These are phyloP conservation scores for Aureobasidium sp. DNA, from an alignment of 2,329 filamentous ascomycete species.

Conservation along the genomic window DNA sequence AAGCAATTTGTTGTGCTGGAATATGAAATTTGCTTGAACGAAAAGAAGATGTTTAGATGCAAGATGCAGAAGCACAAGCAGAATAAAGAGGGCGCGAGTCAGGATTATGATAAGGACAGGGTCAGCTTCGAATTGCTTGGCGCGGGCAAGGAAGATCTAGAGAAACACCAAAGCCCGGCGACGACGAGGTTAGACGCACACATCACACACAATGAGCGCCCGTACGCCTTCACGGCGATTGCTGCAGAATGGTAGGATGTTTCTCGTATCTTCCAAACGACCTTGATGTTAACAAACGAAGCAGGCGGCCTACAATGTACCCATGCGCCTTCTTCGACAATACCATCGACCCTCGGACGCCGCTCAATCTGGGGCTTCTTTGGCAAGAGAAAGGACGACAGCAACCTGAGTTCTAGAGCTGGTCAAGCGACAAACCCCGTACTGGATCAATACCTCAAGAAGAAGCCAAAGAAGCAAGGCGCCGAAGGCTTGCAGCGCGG, in stretches of 20 bases:
- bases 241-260: slow-evolving; percentile 62
- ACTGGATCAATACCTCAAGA: slow-evolving; percentile 64
- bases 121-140: slow-evolving; percentile 2
- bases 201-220: slow-evolving; percentile 63
- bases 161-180: not conserved
- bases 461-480: slow-evolving; percentile 29
- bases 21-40: not conserved
- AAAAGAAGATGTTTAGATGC: not conserved
- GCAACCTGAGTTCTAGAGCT: not conserved
- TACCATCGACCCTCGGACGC: slow-evolving; percentile 21
- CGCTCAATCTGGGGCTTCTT: slow-evolving; percentile 27
- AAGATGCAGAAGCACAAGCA: not conserved
- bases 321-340: slow-evolving; percentile 22
- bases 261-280: not conserved
- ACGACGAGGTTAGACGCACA: slow-evolving; percentile 9
- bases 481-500: slow-evolving; percentile 37
- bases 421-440: slow-evolving; percentile 56
- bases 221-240: slow-evolving; percentile 70
- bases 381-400: slow-evolving; percentile 25
- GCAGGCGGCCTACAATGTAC: slow-evolving; percentile 25
- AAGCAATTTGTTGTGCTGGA: not conserved
- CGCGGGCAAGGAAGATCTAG: slow-evolving; percentile 7
- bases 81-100: not conserved
- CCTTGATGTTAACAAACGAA: not conserved
- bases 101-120: not conserved